A percentile compares a stretch with the other conserved stretches of the same genome.
Conservation (phyloP, 495 filamentous ascomycete species). For the Apiosordaria backusii region DNA sequence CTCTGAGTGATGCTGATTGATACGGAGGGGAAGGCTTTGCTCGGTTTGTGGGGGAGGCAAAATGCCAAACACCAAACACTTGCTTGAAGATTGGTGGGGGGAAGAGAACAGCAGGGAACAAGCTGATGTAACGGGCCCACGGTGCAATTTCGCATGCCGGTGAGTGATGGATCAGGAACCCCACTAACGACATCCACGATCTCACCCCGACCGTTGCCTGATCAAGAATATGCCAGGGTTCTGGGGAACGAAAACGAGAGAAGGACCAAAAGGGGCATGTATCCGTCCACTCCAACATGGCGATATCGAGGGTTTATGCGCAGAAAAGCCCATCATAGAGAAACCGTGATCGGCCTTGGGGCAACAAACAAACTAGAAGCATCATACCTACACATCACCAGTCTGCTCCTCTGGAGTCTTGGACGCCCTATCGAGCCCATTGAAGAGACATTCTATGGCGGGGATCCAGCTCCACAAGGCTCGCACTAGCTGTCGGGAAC, state of each 20-base stretch:
- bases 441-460: not conserved
- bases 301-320: too few relatives aligned
- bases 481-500: not conserved
- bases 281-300: not conserved
- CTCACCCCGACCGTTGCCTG: not conserved
- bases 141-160: conserved; percentile 9
- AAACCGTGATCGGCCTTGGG: too few relatives aligned
- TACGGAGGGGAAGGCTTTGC: not conserved
- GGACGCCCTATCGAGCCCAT: not conserved
- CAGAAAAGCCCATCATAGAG: too few relatives aligned
- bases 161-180: not conserved
- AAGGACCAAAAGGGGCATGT: not conserved
- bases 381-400: not conserved
- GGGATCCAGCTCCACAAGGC: not conserved
- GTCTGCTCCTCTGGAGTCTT: not conserved
- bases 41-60: too few relatives aligned
- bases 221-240: not conserved
- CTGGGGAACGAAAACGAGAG: not conserved
- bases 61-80: not conserved
- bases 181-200: conserved; percentile 4
- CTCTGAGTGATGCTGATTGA: not conserved
- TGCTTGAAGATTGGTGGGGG: not conserved
- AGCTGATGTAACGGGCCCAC: conserved; percentile 7
- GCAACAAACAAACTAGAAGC: too few relatives aligned
- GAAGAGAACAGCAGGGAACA: not conserved